These are phyloP conservation scores for Debaryomycetaceae sp. DNA, from an alignment of 1,139 yeast genomes.

Conservation along the genomic window DNA sequence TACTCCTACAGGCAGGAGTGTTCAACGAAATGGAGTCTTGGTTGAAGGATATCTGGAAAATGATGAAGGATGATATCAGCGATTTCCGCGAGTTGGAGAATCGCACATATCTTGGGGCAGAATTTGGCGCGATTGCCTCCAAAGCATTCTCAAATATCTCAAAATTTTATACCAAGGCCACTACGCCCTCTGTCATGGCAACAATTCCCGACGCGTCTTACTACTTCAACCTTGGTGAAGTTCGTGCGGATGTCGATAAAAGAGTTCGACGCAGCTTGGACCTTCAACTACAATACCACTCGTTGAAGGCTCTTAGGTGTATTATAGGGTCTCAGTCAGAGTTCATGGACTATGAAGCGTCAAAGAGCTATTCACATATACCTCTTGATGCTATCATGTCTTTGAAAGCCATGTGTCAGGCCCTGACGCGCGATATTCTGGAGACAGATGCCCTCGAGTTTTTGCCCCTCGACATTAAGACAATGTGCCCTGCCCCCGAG, in stretches of 20 bases:
- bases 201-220: slow-evolving; percentile 14
- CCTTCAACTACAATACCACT: not conserved
- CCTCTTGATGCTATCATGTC: too few relatives aligned
- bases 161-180: slow-evolving; percentile 29
- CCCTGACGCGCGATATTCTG: too few relatives aligned
- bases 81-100: slow-evolving; percentile 18
- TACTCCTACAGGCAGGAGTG: slow-evolving; percentile 39
- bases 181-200: slow-evolving; percentile 15
- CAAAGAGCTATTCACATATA: too few relatives aligned
- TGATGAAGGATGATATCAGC: slow-evolving; percentile 9
- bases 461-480: too few relatives aligned
- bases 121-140: slow-evolving; percentile 25
- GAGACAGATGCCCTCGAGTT: too few relatives aligned
- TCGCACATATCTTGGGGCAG: slow-evolving; percentile 26
- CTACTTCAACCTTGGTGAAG: slow-evolving; percentile 16
- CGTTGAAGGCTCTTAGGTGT: not conserved
- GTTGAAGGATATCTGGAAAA: slow-evolving; percentile 13
- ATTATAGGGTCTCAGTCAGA: not conserved
- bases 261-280: not conserved
- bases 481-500: too few relatives aligned
- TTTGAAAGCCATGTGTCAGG: too few relatives aligned
- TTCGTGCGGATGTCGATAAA: slow-evolving; percentile 1
- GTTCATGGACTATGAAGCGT: too few relatives aligned
- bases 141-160: slow-evolving; percentile 31
- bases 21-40: slow-evolving; percentile 16